Evolutionary conservation across 805 yeast species (phyloP).

Genomic region (Wickerhamiella parazyma): DNA sequence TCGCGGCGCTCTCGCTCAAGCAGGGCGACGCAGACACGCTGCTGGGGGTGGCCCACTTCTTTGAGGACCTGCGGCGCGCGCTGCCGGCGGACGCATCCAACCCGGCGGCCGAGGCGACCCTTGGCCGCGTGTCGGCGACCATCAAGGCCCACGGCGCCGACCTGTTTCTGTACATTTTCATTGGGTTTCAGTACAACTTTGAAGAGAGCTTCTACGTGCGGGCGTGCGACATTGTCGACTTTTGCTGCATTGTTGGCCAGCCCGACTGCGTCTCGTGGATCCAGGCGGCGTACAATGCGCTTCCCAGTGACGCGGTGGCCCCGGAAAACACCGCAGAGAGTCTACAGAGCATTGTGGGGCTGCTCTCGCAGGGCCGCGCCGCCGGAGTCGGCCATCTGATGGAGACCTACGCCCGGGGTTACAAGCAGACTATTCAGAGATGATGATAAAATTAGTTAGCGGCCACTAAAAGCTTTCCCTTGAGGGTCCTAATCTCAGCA

Average conservation of each 20-base stretch:
- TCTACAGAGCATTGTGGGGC: conserved; percentile 23
- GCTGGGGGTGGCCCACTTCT: conserved; percentile 52
- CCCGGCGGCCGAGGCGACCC: conserved; percentile 25
- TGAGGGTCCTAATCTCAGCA: conserved; percentile 40
- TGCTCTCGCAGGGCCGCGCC: conserved; percentile 44
- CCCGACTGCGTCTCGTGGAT: conserved; percentile 50
- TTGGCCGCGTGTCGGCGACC: conserved; percentile 13
- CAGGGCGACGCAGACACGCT: conserved; percentile 62
- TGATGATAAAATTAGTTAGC: background rate
- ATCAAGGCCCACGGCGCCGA: conserved; percentile 40
- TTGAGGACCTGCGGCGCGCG: conserved; percentile 53
- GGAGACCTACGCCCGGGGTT: conserved; percentile 47
- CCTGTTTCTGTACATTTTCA: conserved; percentile 42
- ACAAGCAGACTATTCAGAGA: conserved; percentile 17
- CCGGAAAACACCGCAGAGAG: conserved; percentile 56
- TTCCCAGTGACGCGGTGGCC: conserved; percentile 54
- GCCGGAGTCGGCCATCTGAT: conserved; percentile 60
- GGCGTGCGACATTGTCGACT: conserved; percentile 15
- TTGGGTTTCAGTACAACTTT: conserved; percentile 58
- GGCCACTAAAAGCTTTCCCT: conserved; percentile 41
- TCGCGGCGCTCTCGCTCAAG: conserved; percentile 27
- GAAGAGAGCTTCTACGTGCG: conserved; percentile 27
- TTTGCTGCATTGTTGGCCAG: conserved; percentile 23
- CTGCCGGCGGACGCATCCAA: conserved; percentile 28
- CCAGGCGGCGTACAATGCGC: conserved; percentile 35